phyloP scores from a whole-genome alignment of 2,329 filamentous ascomycete species.

The Penicillium paneum region DNA sequence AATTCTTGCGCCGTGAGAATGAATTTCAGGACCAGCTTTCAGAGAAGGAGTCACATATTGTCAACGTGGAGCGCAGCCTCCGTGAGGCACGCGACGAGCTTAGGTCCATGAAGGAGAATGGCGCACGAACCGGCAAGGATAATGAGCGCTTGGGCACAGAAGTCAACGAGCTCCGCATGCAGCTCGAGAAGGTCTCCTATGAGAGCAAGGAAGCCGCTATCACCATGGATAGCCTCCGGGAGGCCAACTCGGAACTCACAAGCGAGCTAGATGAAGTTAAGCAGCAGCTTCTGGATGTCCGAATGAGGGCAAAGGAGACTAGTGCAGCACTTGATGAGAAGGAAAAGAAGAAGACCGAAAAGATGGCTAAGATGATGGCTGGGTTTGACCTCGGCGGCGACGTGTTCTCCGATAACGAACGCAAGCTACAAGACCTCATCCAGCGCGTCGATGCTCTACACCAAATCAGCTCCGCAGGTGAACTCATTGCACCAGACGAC shows the following conservation, averaged over 20 bases:
- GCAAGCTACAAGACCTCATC: slow-evolving; percentile 77
- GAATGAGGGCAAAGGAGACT: slow-evolving; percentile 94
- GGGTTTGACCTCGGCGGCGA: slow-evolving; percentile 92
- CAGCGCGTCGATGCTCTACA: slow-evolving; percentile 76
- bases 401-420: slow-evolving; percentile 90
- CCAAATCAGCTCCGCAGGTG: slow-evolving; percentile 71
- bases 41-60: slow-evolving; percentile 82
- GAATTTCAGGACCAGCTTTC: slow-evolving; percentile 95
- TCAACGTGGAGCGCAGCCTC: slow-evolving; percentile 73
- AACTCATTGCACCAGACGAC: slow-evolving; percentile 76
- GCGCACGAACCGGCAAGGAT: slow-evolving; percentile 77
- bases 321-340: slow-evolving; percentile 90
- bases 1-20: slow-evolving; percentile 91
- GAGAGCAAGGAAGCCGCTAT: slow-evolving; percentile 96
- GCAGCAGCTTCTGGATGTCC: slow-evolving; percentile 90
- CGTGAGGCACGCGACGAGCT: slow-evolving; percentile 85
- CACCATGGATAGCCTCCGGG: slow-evolving; percentile 95
- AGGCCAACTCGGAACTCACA: slow-evolving; percentile 91
- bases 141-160: slow-evolving; percentile 84
- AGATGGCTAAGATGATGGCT: slow-evolving; percentile 99
- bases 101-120: slow-evolving; percentile 77
- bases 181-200: slow-evolving; percentile 89
- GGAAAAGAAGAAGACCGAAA: slow-evolving; percentile 97
- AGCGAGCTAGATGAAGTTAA: slow-evolving; percentile 91
- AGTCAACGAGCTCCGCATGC: slow-evolving; percentile 92